These are phyloP conservation scores for Aspergillus sp. DNA, from an alignment of 2,329 filamentous ascomycete genomes.

Conservation along the genomic window DNA sequence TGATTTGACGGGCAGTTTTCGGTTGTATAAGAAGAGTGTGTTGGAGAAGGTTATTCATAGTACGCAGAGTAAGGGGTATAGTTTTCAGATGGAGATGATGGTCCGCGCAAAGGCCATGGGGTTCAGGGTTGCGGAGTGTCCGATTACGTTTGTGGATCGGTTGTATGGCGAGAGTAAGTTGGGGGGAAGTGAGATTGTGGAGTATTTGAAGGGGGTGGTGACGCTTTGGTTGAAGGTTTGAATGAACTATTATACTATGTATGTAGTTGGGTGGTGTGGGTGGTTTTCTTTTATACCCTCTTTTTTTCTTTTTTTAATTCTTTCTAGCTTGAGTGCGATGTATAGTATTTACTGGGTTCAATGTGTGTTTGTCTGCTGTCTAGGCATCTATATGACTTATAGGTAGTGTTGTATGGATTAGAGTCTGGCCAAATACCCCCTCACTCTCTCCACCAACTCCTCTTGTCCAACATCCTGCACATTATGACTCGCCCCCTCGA, in stretches of 20 bases:
- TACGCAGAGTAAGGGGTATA: slow-evolving; percentile 95
- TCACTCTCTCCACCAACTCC: slow-evolving; percentile 38
- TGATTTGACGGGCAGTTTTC: slow-evolving; percentile 91
- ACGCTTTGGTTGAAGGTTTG: slow-evolving; percentile 76
- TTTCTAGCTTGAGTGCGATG: neutral
- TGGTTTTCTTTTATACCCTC: slow-evolving; percentile 16
- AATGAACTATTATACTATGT: slow-evolving; percentile 14
- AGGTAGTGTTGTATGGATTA: neutral
- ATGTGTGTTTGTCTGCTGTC: neutral
- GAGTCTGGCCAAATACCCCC: slow-evolving; percentile 35
- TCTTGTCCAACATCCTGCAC: slow-evolving; percentile 52
- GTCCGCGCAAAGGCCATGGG: slow-evolving; percentile 96
- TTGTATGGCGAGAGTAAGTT: slow-evolving; percentile 95
- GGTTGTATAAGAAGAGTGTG: slow-evolving; percentile 88
- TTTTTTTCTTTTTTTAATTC: neutral
- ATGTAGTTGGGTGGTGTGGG: neutral
- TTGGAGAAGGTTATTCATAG: slow-evolving; percentile 85
- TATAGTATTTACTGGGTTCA: neutral
- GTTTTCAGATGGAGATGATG: slow-evolving; percentile 99
- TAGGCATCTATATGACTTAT: neutral
- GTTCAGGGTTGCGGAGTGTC: slow-evolving; percentile 89
- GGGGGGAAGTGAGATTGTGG: slow-evolving; percentile 90
- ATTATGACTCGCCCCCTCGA: slow-evolving; percentile 53
- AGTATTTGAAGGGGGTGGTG: slow-evolving; percentile 87
- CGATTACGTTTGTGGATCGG: slow-evolving; percentile 93